phyloP scores from a whole-genome alignment of 805 yeast species.

The Ogataea nonfermentans region DNA sequence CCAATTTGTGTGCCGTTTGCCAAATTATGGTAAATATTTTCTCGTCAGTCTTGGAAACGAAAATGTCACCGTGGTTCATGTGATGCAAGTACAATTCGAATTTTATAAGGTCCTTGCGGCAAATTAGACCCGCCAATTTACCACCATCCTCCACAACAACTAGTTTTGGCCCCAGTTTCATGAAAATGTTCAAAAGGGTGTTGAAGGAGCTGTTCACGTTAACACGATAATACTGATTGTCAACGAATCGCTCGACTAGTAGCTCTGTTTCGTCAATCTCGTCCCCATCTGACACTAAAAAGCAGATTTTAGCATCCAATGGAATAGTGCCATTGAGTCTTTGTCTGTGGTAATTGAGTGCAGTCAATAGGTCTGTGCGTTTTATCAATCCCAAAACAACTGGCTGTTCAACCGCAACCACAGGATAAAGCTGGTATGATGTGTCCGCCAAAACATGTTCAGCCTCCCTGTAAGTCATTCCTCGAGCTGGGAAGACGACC shows the following conservation, averaged over 20 bases:
- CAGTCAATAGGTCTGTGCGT: conserved; percentile 40
- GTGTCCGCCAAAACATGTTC: conserved; percentile 36
- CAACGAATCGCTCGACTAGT: conserved; percentile 37
- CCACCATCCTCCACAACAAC: conserved; percentile 67
- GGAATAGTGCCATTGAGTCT: conserved; percentile 1
- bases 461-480: conserved; percentile 36
- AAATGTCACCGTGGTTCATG: conserved; percentile 26
- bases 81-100: conserved; percentile 46
- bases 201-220: conserved; percentile 54
- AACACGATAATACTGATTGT: conserved; percentile 62
- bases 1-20: conserved; percentile 12
- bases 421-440: conserved; percentile 50
- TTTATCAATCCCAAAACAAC: conserved; percentile 46
- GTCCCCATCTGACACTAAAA: conserved; percentile 15
- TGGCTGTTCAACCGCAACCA: conserved; percentile 39
- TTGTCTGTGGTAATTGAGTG: conserved; percentile 26
- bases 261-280: conserved; percentile 7
- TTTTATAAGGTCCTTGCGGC: conserved; percentile 77
- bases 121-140: conserved; percentile 66
- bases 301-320: conserved; percentile 11
- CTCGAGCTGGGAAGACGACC: conserved; percentile 39
- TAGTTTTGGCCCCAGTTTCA: conserved; percentile 75
- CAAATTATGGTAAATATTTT: conserved; percentile 20
- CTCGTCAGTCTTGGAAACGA: conserved; percentile 24
- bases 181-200: conserved; percentile 63